These are phyloP conservation scores for Coemansia sp. DNA, from an alignment of 192 early-diverging fungal species.

Conservation along the genomic window DNA sequence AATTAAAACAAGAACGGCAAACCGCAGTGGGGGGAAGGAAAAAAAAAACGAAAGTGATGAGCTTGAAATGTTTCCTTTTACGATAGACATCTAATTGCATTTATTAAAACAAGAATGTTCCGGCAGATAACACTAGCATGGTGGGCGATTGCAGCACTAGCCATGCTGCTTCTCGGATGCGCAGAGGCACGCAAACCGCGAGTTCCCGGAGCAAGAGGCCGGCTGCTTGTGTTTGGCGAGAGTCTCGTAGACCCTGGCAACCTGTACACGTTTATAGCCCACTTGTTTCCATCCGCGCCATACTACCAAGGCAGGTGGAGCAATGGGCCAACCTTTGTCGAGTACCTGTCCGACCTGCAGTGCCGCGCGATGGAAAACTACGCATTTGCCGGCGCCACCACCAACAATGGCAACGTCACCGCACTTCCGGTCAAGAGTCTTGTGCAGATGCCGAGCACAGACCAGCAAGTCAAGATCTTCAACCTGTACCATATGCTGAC, in stretches of 20 bases:
- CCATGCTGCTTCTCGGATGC: not conserved
- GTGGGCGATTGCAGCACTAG: not conserved
- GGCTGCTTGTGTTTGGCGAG: constrained; percentile 51
- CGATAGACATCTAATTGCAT: not conserved
- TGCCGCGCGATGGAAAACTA: constrained; percentile 53
- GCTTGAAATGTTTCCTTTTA: not conserved
- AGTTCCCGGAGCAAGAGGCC: constrained; percentile 45
- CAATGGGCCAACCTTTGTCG: constrained; percentile 53
- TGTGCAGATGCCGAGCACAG: constrained; percentile 51
- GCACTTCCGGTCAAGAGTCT: constrained; percentile 47
- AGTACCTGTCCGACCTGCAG: constrained; percentile 48
- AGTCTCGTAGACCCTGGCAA: constrained; percentile 52
- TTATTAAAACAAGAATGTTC: not conserved
- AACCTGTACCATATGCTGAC: constrained; percentile 47
- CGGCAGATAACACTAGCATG: not conserved
- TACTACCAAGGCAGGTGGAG: constrained; percentile 55
- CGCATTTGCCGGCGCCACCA: constrained; percentile 50
- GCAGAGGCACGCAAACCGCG: constrained; percentile 36
- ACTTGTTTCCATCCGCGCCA: constrained; percentile 46
- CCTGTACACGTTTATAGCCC: constrained; percentile 48
- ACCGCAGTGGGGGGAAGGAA: not conserved
- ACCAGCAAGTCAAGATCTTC: constrained; percentile 52
- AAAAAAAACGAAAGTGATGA: not conserved
- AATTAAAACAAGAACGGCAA: no score
- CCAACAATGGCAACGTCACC: constrained; percentile 50